Evolutionary conservation across 1,139 yeast genomes (phyloP).

Genomic region (Geotrichum australiense): DNA sequence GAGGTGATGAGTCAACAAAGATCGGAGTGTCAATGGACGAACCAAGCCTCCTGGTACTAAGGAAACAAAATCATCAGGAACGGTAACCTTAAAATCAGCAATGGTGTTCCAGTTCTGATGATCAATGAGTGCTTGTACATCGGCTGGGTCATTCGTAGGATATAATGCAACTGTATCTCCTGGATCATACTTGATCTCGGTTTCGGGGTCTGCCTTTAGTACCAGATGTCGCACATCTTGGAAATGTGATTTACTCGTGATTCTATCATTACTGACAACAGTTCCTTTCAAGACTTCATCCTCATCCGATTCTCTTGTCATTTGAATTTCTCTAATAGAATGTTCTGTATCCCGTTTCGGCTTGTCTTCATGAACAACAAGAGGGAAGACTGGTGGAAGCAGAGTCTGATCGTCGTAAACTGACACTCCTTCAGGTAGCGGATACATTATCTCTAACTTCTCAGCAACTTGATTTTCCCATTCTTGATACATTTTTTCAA

Average conservation of each 20-base stretch:
- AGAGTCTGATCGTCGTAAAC: constrained; percentile 25
- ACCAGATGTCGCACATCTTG: constrained; percentile 77
- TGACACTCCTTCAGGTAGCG: constrained; percentile 25
- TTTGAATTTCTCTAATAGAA: constrained; percentile 25
- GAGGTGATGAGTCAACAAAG: constrained; percentile 68
- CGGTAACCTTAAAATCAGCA: constrained; percentile 48
- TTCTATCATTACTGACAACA: constrained; percentile 45
- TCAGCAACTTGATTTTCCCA: constrained; percentile 57
- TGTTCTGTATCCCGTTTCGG: constrained; percentile 31
- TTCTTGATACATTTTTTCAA: constrained; percentile 67
- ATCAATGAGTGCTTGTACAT: constrained; percentile 59
- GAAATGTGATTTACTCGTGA: constrained; percentile 68
- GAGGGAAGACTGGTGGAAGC: constrained; percentile 37
- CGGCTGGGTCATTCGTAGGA: constrained; percentile 59
- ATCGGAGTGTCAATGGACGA: constrained; percentile 54
- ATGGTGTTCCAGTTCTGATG: constrained; percentile 67
- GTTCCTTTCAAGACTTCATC: constrained; percentile 35
- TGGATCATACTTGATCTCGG: constrained; percentile 37
- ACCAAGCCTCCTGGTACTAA: constrained; percentile 51
- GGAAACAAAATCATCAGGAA: constrained; percentile 30
- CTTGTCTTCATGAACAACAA: constrained; percentile 25
- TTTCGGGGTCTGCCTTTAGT: constrained; percentile 32
- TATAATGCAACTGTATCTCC: constrained; percentile 79
- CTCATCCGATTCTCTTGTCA: constrained; percentile 25
- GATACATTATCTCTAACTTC: constrained; percentile 34